Conservation (phyloP, 2,329 filamentous ascomycete genomes). For the Alternaria sp. region DNA sequence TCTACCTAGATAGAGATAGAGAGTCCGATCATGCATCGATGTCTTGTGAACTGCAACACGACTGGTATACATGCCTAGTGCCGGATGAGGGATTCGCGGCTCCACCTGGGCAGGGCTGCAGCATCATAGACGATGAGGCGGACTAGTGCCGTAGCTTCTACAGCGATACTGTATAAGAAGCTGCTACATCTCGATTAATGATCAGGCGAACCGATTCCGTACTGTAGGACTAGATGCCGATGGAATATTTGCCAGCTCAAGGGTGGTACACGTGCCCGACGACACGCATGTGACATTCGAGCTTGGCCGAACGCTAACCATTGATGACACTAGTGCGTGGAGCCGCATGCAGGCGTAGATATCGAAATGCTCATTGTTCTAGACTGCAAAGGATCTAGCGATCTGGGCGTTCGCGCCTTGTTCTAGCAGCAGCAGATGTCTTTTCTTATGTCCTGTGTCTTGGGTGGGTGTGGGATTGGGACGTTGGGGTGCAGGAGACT, state of each 20-base stretch:
- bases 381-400: neutral
- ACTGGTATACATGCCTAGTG: no score
- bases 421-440: neutral
- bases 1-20: neutral
- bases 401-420: neutral
- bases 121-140: no score
- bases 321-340: neutral
- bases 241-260: neutral
- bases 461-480: neutral
- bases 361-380: neutral
- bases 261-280: neutral
- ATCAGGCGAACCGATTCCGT: no score
- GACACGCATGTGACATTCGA: neutral
- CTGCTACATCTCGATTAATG: no score
- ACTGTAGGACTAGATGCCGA: no score
- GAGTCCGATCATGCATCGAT: no score
- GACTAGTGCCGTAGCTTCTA: no score
- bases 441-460: neutral
- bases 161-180: no score
- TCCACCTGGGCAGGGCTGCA: no score
- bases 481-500: neutral
- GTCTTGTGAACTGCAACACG: no score
- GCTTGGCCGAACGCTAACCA: neutral
- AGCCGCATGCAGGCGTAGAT: neutral
- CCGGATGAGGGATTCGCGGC: no score